phyloP scores from a whole-genome alignment of 2,329 filamentous ascomycete species.

The Elsinoe necatrix region DNA sequence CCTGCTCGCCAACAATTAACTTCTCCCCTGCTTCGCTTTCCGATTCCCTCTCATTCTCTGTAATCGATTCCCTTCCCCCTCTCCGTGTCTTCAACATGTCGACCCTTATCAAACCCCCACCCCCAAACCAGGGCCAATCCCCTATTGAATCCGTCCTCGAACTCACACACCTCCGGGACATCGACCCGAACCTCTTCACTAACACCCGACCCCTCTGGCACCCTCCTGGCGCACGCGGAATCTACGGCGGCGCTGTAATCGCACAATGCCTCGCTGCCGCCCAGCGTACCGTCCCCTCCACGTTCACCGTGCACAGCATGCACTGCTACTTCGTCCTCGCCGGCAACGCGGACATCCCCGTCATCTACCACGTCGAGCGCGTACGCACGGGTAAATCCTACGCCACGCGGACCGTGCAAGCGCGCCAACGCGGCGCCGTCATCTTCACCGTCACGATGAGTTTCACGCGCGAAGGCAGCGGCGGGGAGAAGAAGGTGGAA shows the following conservation, averaged over 20 bases:
- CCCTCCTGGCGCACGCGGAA: slow-evolving; percentile 80
- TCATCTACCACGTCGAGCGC: slow-evolving; percentile 90
- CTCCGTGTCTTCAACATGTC: slow-evolving; percentile 18
- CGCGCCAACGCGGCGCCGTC: slow-evolving; percentile 72
- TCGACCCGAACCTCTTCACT: slow-evolving; percentile 83
- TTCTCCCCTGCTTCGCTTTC: not conserved
- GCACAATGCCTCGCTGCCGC: slow-evolving; percentile 84
- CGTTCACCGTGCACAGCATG: slow-evolving; percentile 88
- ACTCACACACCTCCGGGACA: slow-evolving; percentile 66
- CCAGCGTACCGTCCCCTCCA: slow-evolving; percentile 70
- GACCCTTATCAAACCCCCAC: slow-evolving; percentile 63
- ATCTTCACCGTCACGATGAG: slow-evolving; percentile 96
- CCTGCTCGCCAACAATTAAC: not conserved
- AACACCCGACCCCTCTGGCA: slow-evolving; percentile 91
- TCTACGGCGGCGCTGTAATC: slow-evolving; percentile 89
- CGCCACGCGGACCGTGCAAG: slow-evolving; percentile 91
- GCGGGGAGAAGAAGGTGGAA: slow-evolving; percentile 48
- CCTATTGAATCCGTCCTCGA: slow-evolving; percentile 85
- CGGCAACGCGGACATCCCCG: slow-evolving; percentile 72
- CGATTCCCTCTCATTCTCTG: not conserved
- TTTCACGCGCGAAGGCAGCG: slow-evolving; percentile 62
- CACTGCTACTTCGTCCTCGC: slow-evolving; percentile 98
- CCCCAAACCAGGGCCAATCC: slow-evolving; percentile 61
- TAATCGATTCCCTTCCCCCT: not conserved
- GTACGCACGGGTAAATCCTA: slow-evolving; percentile 86